Conservation (phyloP, 2,329 filamentous ascomycete genomes). For the Epichloe sp. region DNA sequence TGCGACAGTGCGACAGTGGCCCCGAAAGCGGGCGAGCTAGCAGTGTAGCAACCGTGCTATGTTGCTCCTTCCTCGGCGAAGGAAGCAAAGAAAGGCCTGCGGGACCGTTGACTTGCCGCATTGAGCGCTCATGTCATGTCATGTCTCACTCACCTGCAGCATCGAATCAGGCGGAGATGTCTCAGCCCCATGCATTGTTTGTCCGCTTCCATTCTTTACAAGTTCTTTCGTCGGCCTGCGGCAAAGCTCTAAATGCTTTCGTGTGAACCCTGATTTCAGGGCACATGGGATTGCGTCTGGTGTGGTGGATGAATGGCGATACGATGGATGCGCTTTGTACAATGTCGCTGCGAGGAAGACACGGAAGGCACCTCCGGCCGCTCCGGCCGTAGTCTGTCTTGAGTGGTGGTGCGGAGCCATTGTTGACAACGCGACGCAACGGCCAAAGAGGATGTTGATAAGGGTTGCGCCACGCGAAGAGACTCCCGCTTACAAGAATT, state of each 20-base stretch:
- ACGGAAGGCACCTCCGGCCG: neutral
- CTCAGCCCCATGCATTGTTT: neutral
- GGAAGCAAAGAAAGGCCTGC: neutral
- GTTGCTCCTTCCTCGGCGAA: neutral
- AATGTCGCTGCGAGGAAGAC: neutral
- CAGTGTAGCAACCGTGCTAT: neutral
- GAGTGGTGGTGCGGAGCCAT: neutral
- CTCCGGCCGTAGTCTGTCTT: neutral
- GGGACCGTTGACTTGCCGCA: neutral
- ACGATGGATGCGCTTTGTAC: neutral
- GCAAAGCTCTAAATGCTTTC: neutral
- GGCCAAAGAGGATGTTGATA: neutral
- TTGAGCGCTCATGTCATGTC: neutral
- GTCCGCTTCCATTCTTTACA: neutral
- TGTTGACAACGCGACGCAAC: neutral
- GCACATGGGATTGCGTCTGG: neutral
- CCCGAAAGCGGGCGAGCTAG: conserved; percentile 1
- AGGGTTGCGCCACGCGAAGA: neutral
- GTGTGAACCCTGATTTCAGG: neutral
- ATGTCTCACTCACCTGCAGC: neutral
- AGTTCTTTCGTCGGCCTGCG: neutral
- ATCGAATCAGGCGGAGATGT: neutral
- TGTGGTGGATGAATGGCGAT: neutral
- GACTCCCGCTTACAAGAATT: conserved; percentile 1
- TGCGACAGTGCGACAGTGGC: neutral